These are phyloP conservation scores for Mortierella sp. DNA, from an alignment of 371 early-diverging fungal genomes.

Conservation along the genomic window DNA sequence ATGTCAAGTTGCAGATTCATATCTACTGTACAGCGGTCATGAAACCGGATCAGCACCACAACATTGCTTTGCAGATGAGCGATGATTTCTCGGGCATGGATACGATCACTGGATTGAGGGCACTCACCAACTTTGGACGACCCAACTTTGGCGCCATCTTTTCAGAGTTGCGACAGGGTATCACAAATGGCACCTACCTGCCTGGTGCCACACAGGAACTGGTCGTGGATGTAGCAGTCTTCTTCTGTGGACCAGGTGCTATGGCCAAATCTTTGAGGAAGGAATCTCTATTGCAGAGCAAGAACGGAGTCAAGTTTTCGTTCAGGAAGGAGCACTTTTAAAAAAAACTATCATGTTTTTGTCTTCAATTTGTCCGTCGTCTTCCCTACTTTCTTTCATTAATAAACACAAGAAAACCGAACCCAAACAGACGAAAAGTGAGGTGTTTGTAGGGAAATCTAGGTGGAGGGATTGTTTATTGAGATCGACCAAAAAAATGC, in stretches of 20 bases:
- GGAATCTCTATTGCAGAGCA: conserved; percentile 49
- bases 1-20: conserved; percentile 71
- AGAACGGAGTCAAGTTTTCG: conserved; percentile 56
- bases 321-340: conserved; percentile 70
- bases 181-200: conserved; percentile 52
- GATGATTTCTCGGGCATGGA: conserved; percentile 61
- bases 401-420: no score
- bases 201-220: conserved; percentile 39
- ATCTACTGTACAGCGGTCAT: conserved; percentile 76
- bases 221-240: conserved; percentile 64
- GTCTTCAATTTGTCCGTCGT: no score
- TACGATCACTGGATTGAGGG: conserved; percentile 65
- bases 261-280: conserved; percentile 57
- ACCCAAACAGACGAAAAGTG: no score
- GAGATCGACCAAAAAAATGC: no score
- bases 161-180: conserved; percentile 55
- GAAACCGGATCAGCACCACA: conserved; percentile 61
- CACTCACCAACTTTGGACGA: conserved; percentile 68
- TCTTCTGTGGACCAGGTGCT: conserved; percentile 73
- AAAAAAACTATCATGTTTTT: no score
- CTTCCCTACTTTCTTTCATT: no score
- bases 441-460: no score
- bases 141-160: conserved; percentile 67
- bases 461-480: no score
- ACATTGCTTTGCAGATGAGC: conserved; percentile 60